A percentile compares a stretch with the other conserved stretches of the same genome.
phyloP scores from a whole-genome alignment of 106 monocot species.

The Platanthera guangdongensis region DNA sequence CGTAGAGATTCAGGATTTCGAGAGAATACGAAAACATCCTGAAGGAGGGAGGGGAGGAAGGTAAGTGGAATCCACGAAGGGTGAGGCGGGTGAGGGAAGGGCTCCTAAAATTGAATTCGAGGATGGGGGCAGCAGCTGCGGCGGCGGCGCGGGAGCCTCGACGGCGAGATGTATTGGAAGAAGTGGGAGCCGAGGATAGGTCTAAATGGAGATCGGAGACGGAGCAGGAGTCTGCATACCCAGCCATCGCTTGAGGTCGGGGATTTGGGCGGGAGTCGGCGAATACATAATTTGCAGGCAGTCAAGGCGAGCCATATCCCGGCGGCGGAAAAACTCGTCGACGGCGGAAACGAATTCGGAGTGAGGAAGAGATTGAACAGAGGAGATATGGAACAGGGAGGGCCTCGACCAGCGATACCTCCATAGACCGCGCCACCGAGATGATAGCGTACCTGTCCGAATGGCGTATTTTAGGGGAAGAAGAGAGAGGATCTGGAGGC shows the following conservation, averaged over 20 bases:
- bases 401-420: slow-evolving; percentile 18
- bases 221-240: slow-evolving; percentile 25
- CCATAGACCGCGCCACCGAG: slow-evolving; percentile 25
- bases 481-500: slow-evolving; percentile 32
- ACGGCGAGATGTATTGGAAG: neutral
- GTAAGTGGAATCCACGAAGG: slow-evolving; percentile 18
- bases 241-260: slow-evolving; percentile 26
- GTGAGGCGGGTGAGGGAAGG: slow-evolving; percentile 15
- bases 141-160: neutral
- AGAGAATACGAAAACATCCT: neutral
- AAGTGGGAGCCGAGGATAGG: neutral
- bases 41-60: neutral
- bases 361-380: neutral
- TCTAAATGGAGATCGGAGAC: slow-evolving; percentile 21
- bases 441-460: slow-evolving; percentile 25
- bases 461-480: slow-evolving; percentile 35
- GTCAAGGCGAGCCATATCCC: slow-evolving; percentile 15
- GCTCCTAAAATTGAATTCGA: slow-evolving; percentile 12
- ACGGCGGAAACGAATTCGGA: slow-evolving; percentile 6
- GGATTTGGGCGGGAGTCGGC: neutral
- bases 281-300: slow-evolving; percentile 10
- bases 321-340: slow-evolving; percentile 6
- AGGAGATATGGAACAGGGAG: slow-evolving; percentile 14
- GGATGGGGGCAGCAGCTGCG: slow-evolving; percentile 6
- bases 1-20: slow-evolving; percentile 18